phyloP scores from a whole-genome alignment of 805 yeast genomes.

The Sugiyamaella lignohabitans region DNA sequence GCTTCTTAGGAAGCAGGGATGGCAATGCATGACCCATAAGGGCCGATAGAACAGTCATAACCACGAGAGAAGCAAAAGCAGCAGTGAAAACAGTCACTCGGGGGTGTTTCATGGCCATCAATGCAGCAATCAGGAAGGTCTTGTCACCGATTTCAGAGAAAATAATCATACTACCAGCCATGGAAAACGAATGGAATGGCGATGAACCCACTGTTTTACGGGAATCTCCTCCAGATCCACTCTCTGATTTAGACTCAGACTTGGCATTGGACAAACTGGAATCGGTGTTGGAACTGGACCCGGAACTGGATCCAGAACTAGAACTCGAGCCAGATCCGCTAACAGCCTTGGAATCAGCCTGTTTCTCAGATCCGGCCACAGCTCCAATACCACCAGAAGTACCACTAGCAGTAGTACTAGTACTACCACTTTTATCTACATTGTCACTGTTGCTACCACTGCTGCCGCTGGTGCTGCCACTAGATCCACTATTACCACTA shows the following conservation, averaged over 20 bases:
- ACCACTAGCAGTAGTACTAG: not conserved
- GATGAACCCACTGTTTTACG: conserved; percentile 1
- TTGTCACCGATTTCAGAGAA: conserved; percentile 98
- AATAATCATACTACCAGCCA: conserved; percentile 85
- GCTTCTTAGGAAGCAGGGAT: conserved; percentile 65
- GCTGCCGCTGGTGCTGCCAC: not conserved
- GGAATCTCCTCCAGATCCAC: not conserved
- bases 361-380: not conserved
- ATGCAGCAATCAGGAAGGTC: conserved; percentile 91
- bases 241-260: not conserved
- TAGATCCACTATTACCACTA: not conserved
- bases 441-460: not conserved
- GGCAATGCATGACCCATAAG: conserved; percentile 89
- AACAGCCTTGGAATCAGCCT: no score
- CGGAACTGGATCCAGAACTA: not conserved
- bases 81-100: conserved; percentile 80
- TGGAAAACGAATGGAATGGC: conserved; percentile 50
- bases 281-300: not conserved
- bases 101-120: conserved; percentile 95
- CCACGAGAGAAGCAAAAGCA: conserved; percentile 73
- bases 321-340: not conserved
- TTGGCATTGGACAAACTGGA: not conserved
- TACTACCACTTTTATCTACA: not conserved
- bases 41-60: conserved; percentile 92
- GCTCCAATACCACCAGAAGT: not conserved